Conservation (phyloP, 441 rosid genomes). For the Syzygium syzygioides region DNA sequence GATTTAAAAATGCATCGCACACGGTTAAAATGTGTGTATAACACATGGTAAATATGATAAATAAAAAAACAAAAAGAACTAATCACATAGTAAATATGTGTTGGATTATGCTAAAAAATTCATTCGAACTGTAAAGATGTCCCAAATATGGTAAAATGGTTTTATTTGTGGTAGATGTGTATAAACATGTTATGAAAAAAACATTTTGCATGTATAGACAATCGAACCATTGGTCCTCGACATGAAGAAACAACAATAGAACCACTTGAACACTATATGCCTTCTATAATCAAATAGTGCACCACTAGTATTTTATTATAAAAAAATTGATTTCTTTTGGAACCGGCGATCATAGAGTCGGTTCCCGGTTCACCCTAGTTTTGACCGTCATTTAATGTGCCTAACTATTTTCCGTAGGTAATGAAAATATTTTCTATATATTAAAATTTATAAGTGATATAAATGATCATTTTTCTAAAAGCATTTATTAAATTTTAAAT, state of each 20-base stretch:
- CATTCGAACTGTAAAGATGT: accelerated
- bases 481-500: too few species aligned
- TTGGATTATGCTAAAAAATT: background rate
- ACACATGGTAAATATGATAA: background rate
- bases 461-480: too few species aligned
- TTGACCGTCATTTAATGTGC: background rate
- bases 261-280: accelerated
- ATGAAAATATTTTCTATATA: too few species aligned
- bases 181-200: background rate
- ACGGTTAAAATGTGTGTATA: accelerated
- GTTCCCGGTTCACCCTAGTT: background rate
- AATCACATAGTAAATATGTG: background rate
- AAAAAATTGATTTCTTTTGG: background rate
- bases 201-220: accelerated
- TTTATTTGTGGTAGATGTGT: background rate
- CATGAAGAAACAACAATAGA: background rate
- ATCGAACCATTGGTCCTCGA: background rate
- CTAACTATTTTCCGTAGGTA: too few species aligned
- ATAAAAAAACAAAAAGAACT: background rate
- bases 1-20: accelerated
- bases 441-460: too few species aligned
- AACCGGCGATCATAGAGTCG: background rate
- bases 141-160: background rate
- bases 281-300: background rate
- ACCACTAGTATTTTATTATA: accelerated